Evolutionary conservation across 2,329 filamentous ascomycete species (phyloP), one percentile per base, ranked within the genome.

Genomic region (Pseudogymnoascus sp.): DNA sequence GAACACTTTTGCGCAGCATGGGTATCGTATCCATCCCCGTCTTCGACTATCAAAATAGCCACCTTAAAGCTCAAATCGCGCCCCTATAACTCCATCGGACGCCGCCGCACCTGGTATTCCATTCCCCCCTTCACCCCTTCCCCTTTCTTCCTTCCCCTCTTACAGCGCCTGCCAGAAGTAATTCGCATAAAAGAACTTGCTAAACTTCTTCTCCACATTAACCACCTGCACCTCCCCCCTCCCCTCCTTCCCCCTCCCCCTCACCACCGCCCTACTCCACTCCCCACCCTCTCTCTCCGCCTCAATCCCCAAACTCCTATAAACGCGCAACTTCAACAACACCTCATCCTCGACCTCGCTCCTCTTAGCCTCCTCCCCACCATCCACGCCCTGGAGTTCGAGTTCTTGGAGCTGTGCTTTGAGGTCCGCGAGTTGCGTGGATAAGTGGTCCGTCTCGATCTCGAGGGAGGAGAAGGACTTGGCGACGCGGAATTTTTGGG

Each of bases 101-200:
- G 51, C 51, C 51, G 29, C 16, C 14, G 37, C 36, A 31, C 40
- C 47, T 42, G 54, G 14, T 61, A 26, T 61, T 37, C 42, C 61
- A 57, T 8, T 4, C 29, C 7, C 51, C 7, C 60, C 23, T 16
- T 37, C 16, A 42, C 8, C 29, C 26, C 10, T 12, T 34, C 11
- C 31, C 31, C 5, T 5, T 42, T 14, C 60, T 18, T 23, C 40
- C 16, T 39, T 2, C 29, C 31, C 7, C 51, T 14, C 75, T 75
- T 79, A 96, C 74, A 97, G 80, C 31, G 87, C 93, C 71, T 91
- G 83, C 95, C 95, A 99, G 73, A 97, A 96, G 75, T 96, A 96
- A 71, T 96, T 96, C 21, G 93, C 91, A 72, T 97, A 96, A 73
- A 96, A 97, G 75, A 89, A 93, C 66, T 87, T 83, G 64, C 90